Conservation (phyloP, 2,329 filamentous ascomycete species). For the Didymella pinodella region DNA sequence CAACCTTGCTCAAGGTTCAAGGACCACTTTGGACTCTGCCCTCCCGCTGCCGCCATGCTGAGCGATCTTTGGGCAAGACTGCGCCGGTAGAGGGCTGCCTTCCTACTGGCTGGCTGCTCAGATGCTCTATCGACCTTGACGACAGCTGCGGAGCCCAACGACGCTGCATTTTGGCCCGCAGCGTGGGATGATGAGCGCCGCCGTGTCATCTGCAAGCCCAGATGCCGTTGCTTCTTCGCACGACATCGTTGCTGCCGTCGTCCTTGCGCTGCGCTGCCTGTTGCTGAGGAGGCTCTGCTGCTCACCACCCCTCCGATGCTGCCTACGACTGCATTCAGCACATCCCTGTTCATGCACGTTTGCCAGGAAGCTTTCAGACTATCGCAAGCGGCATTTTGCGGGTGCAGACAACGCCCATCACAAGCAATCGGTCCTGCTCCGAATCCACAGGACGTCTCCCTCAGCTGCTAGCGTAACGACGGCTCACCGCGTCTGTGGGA, state of each 20-base stretch:
- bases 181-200: constrained; percentile 25
- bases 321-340: constrained; percentile 26
- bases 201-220: constrained; percentile 8
- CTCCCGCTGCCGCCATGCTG: constrained; percentile 32
- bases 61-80: constrained; percentile 27
- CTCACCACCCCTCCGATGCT: constrained; percentile 10
- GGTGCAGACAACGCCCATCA: constrained; percentile 19
- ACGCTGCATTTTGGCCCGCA: constrained; percentile 15
- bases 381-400: constrained; percentile 27
- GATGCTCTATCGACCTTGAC: constrained; percentile 23
- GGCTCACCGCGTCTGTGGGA: constrained; percentile 23
- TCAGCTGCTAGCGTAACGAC: constrained; percentile 16
- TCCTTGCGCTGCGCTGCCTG: constrained; percentile 4
- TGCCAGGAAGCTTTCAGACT: constrained; percentile 15
- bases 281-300: constrained; percentile 21
- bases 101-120: constrained; percentile 28
- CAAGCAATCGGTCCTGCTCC: constrained; percentile 35
- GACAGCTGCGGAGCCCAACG: constrained; percentile 23
- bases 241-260: constrained; percentile 6
- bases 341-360: constrained; percentile 19
- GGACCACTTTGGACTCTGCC: constrained; percentile 27
- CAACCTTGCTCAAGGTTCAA: constrained; percentile 9
- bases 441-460: constrained; percentile 21
- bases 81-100: constrained; percentile 20
- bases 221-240: constrained; percentile 20